phyloP scores from a whole-genome alignment of 805 yeast species.

The Sugiyamaella boreocaroliniensis region DNA sequence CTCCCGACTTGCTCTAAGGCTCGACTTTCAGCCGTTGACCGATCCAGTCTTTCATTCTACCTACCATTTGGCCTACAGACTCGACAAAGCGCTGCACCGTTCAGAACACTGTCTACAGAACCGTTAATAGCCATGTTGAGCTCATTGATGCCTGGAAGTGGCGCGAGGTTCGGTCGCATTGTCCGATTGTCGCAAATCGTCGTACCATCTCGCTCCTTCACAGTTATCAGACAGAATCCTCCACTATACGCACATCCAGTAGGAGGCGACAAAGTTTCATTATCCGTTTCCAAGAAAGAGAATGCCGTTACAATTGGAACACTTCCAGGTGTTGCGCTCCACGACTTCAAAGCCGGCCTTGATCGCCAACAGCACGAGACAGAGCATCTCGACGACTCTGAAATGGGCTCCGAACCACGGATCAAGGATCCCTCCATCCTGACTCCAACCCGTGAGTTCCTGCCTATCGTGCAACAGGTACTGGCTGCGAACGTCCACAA shows the following conservation, averaged over 20 bases:
- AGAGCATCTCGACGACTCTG: neutral
- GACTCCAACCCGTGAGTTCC: constrained; percentile 19
- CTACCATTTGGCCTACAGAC: too few species aligned
- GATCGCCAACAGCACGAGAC: neutral
- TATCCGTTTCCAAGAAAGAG: constrained; percentile 20
- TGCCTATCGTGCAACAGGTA: constrained; percentile 18
- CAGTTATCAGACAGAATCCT: constrained; percentile 5
- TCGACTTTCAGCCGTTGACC: too few species aligned
- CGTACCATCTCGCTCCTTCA: neutral
- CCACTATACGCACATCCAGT: constrained; percentile 12
- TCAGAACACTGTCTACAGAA: too few species aligned
- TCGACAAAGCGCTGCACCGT: too few species aligned
- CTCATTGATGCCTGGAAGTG: too few species aligned
- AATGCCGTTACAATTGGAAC: constrained; percentile 23
- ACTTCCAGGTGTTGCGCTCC: constrained; percentile 10
- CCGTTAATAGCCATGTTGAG: too few species aligned
- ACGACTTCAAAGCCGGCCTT: neutral
- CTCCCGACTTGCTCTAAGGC: too few species aligned
- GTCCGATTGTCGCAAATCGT: neutral
- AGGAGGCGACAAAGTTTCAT: constrained; percentile 2
- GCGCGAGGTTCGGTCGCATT: too few species aligned
- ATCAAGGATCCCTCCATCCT: constrained; percentile 6
- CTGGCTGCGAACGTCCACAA: constrained; percentile 24
- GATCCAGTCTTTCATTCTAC: too few species aligned
- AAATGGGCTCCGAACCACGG: neutral